Evolutionary conservation across 73 alveolate genomes (phyloP).

Genomic region (Stentor coeruleus): DNA sequence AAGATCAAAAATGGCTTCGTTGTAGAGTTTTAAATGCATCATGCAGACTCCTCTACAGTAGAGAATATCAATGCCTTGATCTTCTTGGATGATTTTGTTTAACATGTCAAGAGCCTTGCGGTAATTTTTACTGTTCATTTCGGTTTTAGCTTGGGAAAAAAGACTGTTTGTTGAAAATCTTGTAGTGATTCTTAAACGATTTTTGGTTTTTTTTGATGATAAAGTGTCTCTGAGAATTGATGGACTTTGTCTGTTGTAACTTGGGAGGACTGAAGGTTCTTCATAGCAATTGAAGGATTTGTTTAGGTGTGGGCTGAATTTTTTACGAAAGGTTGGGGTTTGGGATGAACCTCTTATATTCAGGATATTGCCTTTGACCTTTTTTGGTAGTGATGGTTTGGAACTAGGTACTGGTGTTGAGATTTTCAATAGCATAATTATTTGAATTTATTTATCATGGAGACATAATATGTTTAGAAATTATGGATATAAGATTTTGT

Average conservation of each 20-base stretch:
- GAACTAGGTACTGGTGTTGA: neutral
- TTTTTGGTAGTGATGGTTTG: neutral
- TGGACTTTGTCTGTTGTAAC: neutral
- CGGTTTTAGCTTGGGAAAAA: neutral
- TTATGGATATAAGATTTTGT: too few relatives aligned
- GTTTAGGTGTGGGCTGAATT: neutral
- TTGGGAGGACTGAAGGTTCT: neutral
- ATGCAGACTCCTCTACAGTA: constrained; percentile 11
- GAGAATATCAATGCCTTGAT: neutral
- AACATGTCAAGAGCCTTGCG: neutral
- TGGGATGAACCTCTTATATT: neutral
- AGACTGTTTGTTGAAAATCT: neutral
- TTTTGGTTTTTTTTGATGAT: neutral
- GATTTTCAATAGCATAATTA: neutral
- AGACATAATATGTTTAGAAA: too few relatives aligned
- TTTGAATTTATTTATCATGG: too few relatives aligned
- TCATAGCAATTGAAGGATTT: constrained; percentile 4
- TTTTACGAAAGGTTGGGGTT: constrained; percentile 7
- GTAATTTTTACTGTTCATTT: neutral
- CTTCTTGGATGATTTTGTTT: neutral
- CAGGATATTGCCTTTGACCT: neutral
- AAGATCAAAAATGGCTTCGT: neutral
- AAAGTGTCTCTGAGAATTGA: neutral
- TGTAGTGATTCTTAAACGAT: neutral
- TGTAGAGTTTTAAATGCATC: neutral